These are phyloP conservation scores for Zymoseptoria ardabiliae DNA, from an alignment of 2,329 filamentous ascomycete species.

Conservation along the genomic window DNA sequence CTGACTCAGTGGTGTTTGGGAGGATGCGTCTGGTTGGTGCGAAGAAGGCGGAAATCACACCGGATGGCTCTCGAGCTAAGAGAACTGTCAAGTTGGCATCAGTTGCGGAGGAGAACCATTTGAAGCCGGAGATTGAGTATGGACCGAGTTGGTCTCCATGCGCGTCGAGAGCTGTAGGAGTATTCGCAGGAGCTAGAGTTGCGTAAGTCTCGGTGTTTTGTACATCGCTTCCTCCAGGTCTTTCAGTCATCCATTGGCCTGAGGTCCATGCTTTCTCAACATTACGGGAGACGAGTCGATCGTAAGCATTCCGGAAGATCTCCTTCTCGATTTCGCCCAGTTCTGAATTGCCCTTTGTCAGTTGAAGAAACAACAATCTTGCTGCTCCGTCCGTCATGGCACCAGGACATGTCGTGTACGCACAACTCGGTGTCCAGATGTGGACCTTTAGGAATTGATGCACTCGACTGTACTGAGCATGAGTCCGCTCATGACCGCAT, in stretches of 20 bases:
- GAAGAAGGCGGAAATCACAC: slow-evolving; percentile 54
- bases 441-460: slow-evolving; percentile 54
- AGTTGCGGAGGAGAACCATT: slow-evolving; percentile 64
- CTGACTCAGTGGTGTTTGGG: slow-evolving; percentile 6
- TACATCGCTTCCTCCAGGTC: slow-evolving; percentile 62
- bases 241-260: slow-evolving; percentile 73
- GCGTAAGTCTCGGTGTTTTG: slow-evolving; percentile 56
- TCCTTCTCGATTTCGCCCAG: slow-evolving; percentile 7
- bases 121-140: slow-evolving; percentile 59
- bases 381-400: slow-evolving; percentile 61
- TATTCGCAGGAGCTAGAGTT: neutral
- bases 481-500: slow-evolving; percentile 50
- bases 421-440: slow-evolving; percentile 53
- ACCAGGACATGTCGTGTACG: slow-evolving; percentile 57
- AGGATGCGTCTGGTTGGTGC: slow-evolving; percentile 52
- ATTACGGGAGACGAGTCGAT: slow-evolving; percentile 49
- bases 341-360: neutral
- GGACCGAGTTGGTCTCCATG: slow-evolving; percentile 17
- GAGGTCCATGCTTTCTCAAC: slow-evolving; percentile 57
- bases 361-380: slow-evolving; percentile 37
- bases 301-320: slow-evolving; percentile 31
- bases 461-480: slow-evolving; percentile 47
- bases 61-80: slow-evolving; percentile 40
- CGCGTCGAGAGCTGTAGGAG: neutral
- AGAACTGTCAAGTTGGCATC: slow-evolving; percentile 58